Percentiles rank a stretch among this genome's conserved stretches.
phyloP scores from a whole-genome alignment of 2,329 filamentous ascomycete genomes.

The Corniculantispora saksenae region DNA sequence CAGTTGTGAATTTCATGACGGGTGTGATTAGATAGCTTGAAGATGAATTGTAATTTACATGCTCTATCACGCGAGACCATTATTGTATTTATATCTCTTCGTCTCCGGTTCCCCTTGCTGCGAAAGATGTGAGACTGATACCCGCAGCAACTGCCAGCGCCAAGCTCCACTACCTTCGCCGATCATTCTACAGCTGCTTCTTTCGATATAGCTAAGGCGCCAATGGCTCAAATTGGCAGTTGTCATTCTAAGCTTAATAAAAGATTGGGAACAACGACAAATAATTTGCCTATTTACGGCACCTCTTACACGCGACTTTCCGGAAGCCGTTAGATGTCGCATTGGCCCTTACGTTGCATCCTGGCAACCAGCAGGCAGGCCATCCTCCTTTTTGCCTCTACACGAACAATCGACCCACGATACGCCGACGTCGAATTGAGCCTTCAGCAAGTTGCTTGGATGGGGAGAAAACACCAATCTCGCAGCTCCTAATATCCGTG shows the following conservation, averaged over 20 bases:
- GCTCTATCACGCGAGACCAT: not conserved
- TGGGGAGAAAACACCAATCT: no score
- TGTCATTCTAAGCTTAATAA: not conserved
- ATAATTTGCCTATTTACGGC: not conserved
- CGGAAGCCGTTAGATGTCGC: not conserved
- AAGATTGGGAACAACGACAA: not conserved
- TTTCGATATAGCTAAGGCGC: not conserved
- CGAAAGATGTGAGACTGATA: no score
- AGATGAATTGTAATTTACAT: not conserved
- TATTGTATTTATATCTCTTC: not conserved
- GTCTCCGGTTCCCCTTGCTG: no score
- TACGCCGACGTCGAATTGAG: no score
- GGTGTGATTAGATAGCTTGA: not conserved
- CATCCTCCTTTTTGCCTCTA: no score
- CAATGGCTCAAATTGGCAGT: not conserved
- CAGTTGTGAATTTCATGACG: constrained; percentile 43
- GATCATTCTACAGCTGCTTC: not conserved
- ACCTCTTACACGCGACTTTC: not conserved
- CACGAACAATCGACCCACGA: no score
- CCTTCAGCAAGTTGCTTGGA: no score
- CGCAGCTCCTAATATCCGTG: no score
- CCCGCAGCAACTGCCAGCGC: not conserved
- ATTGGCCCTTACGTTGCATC: not conserved
- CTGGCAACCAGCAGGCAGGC: not conserved
- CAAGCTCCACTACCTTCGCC: not conserved